Evolutionary conservation across 768 basidiomycete species (phyloP), one percentile per base, ranked within the genome.

Genomic region (Gymnopilus dilepis): DNA sequence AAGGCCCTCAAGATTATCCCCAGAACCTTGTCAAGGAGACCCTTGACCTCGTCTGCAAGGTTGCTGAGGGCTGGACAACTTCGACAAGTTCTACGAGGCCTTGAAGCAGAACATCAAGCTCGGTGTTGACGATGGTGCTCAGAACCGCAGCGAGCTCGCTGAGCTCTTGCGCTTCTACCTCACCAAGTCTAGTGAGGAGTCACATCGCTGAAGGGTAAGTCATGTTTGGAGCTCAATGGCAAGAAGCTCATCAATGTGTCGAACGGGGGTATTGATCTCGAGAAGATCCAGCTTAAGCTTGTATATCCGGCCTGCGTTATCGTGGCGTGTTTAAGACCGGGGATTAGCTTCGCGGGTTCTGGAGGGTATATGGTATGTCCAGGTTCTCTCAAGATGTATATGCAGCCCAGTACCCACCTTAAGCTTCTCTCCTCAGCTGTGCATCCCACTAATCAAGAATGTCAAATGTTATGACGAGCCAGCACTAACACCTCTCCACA

Each of bases 61-160:
- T 99, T 65, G 90, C 96, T 34, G 97, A 99, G 85, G 97, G 99
- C 86, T 98, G 86, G 97, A 99, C 81, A 97, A 92, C 85, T 95
- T 94, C 76, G 74, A 69, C 78, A 97, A 96, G 83, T 98, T 99
- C 86, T 97, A 97, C 80, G 92, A 96, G 82, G 87, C 95, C 38
- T 99, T 99, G 78, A 94, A 94, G 81, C 94, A 97, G 91, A 99
- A 99, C 87, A 78, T 99, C 76, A 99, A 99, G 83, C 93, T 99
- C 65, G 97, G 97, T 87, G 91, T 99, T 70, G 97, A 99, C 84
- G 97, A 99, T 78, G 97, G 99, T 71, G 88, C 96, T 37, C 94
- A 97, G 82, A 97, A 99, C 86, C 94, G 97, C 69, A 90, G 90
- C 88, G 98, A 99, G 84, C 94, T 99, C 67, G 97, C 97, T 50